Evolutionary conservation across 2,329 filamentous ascomycete species (phyloP), one percentile per base, ranked within the genome.

Genomic region (Cercospora brassicicola): DNA sequence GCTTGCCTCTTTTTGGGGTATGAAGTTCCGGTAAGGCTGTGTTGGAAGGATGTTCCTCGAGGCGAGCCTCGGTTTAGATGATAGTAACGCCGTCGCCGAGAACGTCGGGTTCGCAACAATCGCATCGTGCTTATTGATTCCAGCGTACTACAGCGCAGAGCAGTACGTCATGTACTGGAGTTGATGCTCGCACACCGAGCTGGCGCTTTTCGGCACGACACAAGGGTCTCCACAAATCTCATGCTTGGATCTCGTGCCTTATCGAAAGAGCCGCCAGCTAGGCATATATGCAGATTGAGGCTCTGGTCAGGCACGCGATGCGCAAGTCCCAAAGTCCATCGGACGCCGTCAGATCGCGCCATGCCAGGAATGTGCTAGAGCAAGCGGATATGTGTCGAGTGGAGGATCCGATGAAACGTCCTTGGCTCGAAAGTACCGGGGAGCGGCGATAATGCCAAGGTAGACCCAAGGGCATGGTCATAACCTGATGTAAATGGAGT

Each of bases 191-290:
- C 20, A 28, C 48, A 53, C 48, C 48, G 48, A 53, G 23, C 48
- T 53, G 20, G 48, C 48, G 48, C 48, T 53, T 53, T 53, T 53
- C 48, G 48, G 48, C 48, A 53, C 15, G 5, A 53, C 48, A 53
- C 28, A 31, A 18, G 55, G 28, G 20, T 57, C 15, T 57, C 31
- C 55, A 31, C 55, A 57, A 15, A 57, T 36, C 28, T 36, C 9
- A 11, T 57, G 55, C 55, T 10, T 33, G 28, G 15, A 36, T 9
- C 55, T 18, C 55, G 55, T 57, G 28, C 28, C 31, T 23, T 15
- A 20, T 57, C 55, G 55, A 57, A 57, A 57, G 55, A 57, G 55
- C 55, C 55, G 55, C 55, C 48, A 15, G 20, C 48, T 7, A 28
- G 48, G 48, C 48, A 28, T 4, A 28, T 28, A 13, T 26, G 48